A percentile compares a stretch with the other conserved stretches of the same genome.
phyloP scores from a whole-genome alignment of 2,329 filamentous ascomycete genomes.

The Sclerotinia spermophila region DNA sequence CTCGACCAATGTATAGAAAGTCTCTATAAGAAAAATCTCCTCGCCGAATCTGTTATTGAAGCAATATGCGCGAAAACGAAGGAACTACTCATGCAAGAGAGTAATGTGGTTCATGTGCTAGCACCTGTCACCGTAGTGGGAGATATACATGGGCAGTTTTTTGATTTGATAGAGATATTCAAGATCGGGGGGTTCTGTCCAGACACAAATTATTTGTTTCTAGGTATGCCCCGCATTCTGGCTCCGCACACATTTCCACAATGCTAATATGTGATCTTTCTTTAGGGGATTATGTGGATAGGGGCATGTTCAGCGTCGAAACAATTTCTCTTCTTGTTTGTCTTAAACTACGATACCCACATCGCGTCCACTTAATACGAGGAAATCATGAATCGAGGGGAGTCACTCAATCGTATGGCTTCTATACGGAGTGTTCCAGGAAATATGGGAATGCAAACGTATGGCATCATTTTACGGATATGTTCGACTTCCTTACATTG shows the following conservation, averaged over 20 bases:
- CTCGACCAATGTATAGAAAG: slow-evolving; percentile 97
- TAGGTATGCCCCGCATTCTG: slow-evolving; percentile 56
- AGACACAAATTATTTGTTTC: slow-evolving; percentile 96
- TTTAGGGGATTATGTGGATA: slow-evolving; percentile 88
- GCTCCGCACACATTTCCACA: slow-evolving; percentile 5
- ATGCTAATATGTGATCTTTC: slow-evolving; percentile 14
- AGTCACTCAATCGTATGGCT: slow-evolving; percentile 97
- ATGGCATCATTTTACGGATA: slow-evolving; percentile 99
- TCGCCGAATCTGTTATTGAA: slow-evolving; percentile 97
- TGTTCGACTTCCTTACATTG: slow-evolving; percentile 97
- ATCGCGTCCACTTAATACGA: slow-evolving; percentile 91
- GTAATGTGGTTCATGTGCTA: slow-evolving; percentile 96
- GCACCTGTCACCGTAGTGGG: slow-evolving; percentile 96
- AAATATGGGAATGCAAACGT: slow-evolving; percentile 99
- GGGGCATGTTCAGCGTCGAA: slow-evolving; percentile 97
- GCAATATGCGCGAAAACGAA: slow-evolving; percentile 99
- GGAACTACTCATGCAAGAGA: slow-evolving; percentile 98
- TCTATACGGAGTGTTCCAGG: slow-evolving; percentile 95
- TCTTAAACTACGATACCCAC: slow-evolving; percentile 92
- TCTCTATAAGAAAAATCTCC: slow-evolving; percentile 93
- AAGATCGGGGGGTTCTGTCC: slow-evolving; percentile 96
- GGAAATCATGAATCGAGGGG: slow-evolving; percentile 97
- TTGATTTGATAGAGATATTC: slow-evolving; percentile 98
- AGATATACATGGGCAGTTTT: slow-evolving; percentile 98
- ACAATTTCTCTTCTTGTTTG: slow-evolving; percentile 97